phyloP scores from a whole-genome alignment of 441 rosid genomes.

The Manihot esculenta region DNA sequence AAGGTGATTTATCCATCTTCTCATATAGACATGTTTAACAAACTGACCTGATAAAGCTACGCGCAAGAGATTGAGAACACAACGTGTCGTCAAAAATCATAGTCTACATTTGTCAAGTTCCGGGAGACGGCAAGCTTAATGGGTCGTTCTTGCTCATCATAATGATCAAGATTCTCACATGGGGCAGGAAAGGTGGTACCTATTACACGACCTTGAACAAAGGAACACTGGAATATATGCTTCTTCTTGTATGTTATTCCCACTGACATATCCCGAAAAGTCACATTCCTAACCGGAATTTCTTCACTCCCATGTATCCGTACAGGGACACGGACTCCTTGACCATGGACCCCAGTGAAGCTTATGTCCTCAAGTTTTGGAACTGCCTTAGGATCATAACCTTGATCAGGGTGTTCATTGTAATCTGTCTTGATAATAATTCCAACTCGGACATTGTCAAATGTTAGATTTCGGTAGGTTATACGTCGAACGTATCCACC shows the following conservation, averaged over 20 bases:
- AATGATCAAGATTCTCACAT: constrained; percentile 77
- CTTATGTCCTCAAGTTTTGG: constrained; percentile 66
- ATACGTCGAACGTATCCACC: constrained; percentile 76
- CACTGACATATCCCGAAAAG: constrained; percentile 70
- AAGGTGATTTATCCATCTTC: constrained; percentile 1
- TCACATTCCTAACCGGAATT: constrained; percentile 73
- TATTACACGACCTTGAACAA: constrained; percentile 77
- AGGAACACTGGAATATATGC: constrained; percentile 87
- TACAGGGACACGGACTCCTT: constrained; percentile 90
- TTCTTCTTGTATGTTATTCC: constrained; percentile 91
- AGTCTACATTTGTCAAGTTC: constrained; percentile 78
- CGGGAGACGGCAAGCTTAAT: constrained; percentile 56
- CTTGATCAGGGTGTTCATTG: constrained; percentile 89
- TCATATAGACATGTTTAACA: constrained; percentile 17
- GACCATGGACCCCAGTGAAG: constrained; percentile 71
- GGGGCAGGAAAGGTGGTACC: constrained; percentile 85
- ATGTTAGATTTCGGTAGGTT: constrained; percentile 70
- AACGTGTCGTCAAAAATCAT: constrained; percentile 46
- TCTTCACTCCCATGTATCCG: constrained; percentile 84
- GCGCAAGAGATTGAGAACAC: neutral
- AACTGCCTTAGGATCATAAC: constrained; percentile 64
- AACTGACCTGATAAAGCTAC: constrained; percentile 7
- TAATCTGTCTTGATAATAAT: constrained; percentile 91
- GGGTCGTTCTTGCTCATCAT: constrained; percentile 65
- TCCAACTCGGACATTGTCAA: constrained; percentile 84